A percentile compares a stretch with the other conserved stretches of the same genome.
Evolutionary conservation across 192 early-diverging fungal genomes (phyloP).

Genomic region (Backusella tuberculispora): DNA sequence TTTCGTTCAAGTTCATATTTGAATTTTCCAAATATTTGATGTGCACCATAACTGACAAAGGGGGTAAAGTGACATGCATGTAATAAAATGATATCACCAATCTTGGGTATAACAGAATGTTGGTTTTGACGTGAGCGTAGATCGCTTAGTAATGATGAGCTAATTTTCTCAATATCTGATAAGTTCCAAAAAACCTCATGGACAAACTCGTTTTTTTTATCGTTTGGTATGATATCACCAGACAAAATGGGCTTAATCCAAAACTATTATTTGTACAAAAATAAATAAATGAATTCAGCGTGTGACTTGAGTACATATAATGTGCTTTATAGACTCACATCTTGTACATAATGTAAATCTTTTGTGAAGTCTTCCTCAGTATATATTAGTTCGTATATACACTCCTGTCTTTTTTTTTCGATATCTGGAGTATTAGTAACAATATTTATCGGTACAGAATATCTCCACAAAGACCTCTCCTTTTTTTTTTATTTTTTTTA

Average conservation of each 20-base stretch:
- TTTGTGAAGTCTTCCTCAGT: constrained; percentile 89
- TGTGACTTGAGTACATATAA: neutral
- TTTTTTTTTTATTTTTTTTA: no score
- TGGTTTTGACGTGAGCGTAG: constrained; percentile 67
- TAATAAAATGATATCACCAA: constrained; percentile 85
- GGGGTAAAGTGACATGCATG: constrained; percentile 73
- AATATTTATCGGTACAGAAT: constrained; percentile 79
- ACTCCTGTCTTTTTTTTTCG: constrained; percentile 90
- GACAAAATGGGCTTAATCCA: constrained; percentile 70
- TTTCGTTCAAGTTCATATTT: constrained; percentile 82
- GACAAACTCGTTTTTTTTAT: constrained; percentile 74
- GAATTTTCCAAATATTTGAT: constrained; percentile 82
- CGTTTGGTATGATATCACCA: constrained; percentile 67
- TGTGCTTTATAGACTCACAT: constrained; percentile 47
- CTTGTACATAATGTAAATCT: constrained; percentile 79
- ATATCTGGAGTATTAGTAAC: constrained; percentile 67
- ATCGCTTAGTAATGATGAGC: constrained; percentile 60
- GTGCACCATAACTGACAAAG: constrained; percentile 85
- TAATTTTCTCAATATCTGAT: constrained; percentile 64
- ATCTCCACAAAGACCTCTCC: constrained; percentile 71
- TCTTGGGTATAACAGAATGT: constrained; percentile 68
- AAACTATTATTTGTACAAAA: constrained; percentile 37
- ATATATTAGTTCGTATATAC: constrained; percentile 89
- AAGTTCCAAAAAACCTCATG: constrained; percentile 82
- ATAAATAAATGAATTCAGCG: neutral